Base-by-base conservation (phyloP, 2,329 filamentous ascomycete species). In the Colletotrichum somersetense region DNA sequence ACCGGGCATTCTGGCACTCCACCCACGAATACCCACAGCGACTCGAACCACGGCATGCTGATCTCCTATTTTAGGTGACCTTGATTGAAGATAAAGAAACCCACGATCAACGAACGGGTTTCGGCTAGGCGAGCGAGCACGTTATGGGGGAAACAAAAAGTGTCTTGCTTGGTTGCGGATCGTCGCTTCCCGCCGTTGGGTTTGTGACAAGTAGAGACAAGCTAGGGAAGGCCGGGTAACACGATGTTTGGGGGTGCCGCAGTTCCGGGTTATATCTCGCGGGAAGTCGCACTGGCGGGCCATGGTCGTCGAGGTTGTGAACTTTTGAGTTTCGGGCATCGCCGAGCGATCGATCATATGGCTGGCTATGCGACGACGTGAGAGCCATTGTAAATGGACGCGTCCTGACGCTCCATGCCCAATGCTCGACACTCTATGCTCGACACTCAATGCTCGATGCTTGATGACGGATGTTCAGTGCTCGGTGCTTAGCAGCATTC, bases 51-150 rank as follows among this genome's bases (percentile, higher is more conserved):
- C 30, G 59, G 59, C n/a, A 46, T 46, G 35, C 42, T 46, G 20
- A 44, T 52, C 20, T 56, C 66, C 69, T 61, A 65, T 72, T 69
- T 72, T 69, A 40, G 66, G 66, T 55, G 66, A 46, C 52, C 38
- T 46, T 42, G n/a, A 33, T 26, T 33, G 1, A 6, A 38, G 8
- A 6, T 33, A 33, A 35, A 18, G 11, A 16, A 30, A 33, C 18
- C 8, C 8, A 20, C 12, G 52, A 18, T 65, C 62, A 48, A 38
- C 23, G 35, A 30, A 5, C 30, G 55, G 48, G 10, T 64, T 48
- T 35, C 12, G 12, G 44, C 52, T 62, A 46, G 65, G 53, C 52
- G 42, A 35, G 53, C 66, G 42, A 35, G 53, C 66, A 55, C 44
- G 58, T 53, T 53, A 30, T 55, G 68, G 38, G 38, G 53, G 50